Percentiles rank a stretch among this genome's conserved stretches.
phyloP scores from a whole-genome alignment of 1,284 basidiomycete genomes.

The Amylostereum chailletii region DNA sequence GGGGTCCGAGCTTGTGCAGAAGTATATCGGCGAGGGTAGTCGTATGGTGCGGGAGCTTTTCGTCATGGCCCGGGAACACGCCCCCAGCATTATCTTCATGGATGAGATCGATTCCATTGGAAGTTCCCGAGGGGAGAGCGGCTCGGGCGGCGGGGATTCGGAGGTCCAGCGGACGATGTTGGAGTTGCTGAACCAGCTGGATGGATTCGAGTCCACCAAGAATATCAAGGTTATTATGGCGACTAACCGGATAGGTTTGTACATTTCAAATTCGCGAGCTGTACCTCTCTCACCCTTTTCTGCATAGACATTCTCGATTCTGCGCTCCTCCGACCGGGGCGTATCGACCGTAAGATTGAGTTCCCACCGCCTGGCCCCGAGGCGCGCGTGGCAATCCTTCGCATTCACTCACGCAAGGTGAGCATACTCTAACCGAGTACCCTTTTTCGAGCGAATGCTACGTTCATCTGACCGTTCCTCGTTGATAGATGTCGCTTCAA shows the following conservation, averaged over 20 bases:
- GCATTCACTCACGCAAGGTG: conserved; percentile 95
- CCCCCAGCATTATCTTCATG: conserved; percentile 99
- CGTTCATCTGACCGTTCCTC: neutral
- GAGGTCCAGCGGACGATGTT: conserved; percentile 99
- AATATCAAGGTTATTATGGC: conserved; percentile 99
- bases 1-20: conserved; percentile 94
- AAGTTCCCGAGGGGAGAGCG: conserved; percentile 84
- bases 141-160: conserved; percentile 86
- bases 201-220: conserved; percentile 96
- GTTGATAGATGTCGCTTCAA: conserved; percentile 88
- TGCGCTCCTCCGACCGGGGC: conserved; percentile 89
- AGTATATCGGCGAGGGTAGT: conserved; percentile 97
- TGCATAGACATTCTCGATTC: conserved; percentile 86
- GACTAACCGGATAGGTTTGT: conserved; percentile 86
- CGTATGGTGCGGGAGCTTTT: conserved; percentile 97
- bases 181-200: conserved; percentile 93
- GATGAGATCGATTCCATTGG: conserved; percentile 99
- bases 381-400: conserved; percentile 92
- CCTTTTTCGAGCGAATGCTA: conserved; percentile 1
- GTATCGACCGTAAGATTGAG: conserved; percentile 98
- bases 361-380: conserved; percentile 98
- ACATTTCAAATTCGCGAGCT: neutral
- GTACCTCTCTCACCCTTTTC: conserved; percentile 1
- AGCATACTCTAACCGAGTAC: conserved; percentile 7
- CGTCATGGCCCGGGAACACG: conserved; percentile 98